These are phyloP conservation scores for Blastomyces gilchristii DNA, from an alignment of 2,329 filamentous ascomycete genomes.

Conservation along the genomic window DNA sequence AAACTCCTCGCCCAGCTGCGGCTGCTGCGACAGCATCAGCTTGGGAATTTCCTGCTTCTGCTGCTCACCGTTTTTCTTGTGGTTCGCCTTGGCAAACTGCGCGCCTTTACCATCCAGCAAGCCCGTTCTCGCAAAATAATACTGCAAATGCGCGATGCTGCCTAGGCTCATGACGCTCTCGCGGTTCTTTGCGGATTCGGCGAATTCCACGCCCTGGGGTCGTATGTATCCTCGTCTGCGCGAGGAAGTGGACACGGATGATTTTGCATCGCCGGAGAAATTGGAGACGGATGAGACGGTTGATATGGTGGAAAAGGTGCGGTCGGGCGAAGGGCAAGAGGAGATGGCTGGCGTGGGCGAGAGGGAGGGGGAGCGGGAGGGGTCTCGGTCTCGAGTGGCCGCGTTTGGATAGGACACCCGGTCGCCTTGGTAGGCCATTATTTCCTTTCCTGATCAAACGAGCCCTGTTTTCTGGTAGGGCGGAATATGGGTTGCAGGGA, in stretches of 20 bases:
- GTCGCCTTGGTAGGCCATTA: conserved; percentile 13
- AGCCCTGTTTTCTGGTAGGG: neutral
- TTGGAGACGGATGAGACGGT: conserved; percentile 38
- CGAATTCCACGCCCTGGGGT: conserved; percentile 78
- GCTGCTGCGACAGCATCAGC: conserved; percentile 31
- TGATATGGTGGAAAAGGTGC: conserved; percentile 38
- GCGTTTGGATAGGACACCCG: conserved; percentile 2
- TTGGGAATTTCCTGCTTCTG: conserved; percentile 31
- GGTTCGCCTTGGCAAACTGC: conserved; percentile 62
- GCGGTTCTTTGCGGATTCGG: conserved; percentile 75
- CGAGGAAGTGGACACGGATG: conserved; percentile 33
- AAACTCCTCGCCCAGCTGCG: conserved; percentile 33
- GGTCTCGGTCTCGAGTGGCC: conserved; percentile 19
- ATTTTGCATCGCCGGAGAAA: conserved; percentile 36
- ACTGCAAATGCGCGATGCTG: conserved; percentile 93
- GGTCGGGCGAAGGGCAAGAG: conserved; percentile 35
- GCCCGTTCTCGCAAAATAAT: conserved; percentile 94
- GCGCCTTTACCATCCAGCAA: conserved; percentile 87
- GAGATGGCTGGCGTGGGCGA: conserved; percentile 36
- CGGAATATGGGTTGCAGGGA: neutral
- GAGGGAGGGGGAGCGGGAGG: conserved; percentile 33
- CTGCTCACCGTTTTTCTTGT: conserved; percentile 37
- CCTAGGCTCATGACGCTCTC: conserved; percentile 95
- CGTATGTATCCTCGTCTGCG: conserved; percentile 74
- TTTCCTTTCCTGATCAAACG: neutral